Conservation (phyloP, 1,284 basidiomycete species). For the Moniliophthora roreri region DNA sequence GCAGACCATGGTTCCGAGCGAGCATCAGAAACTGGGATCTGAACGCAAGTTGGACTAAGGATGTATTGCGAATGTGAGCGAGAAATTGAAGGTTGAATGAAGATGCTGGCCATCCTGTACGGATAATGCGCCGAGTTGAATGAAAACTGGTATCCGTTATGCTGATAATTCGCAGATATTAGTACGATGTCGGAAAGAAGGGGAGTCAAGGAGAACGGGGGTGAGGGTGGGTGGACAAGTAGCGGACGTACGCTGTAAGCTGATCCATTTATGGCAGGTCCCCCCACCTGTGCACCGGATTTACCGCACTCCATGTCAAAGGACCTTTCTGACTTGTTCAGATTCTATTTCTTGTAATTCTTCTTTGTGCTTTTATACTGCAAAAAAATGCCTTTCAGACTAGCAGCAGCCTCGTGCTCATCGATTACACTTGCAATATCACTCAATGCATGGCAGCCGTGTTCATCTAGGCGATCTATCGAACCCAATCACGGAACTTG, state of each 20-base stretch:
- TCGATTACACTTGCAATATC: not conserved
- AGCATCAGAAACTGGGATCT: not conserved
- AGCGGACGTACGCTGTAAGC: not conserved
- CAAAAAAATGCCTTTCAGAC: not conserved
- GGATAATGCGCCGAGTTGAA: not conserved
- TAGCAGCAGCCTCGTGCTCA: not conserved
- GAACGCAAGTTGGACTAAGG: not conserved
- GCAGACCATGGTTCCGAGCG: slow-evolving; percentile 1
- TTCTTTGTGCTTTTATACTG: not conserved
- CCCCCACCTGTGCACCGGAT: not conserved
- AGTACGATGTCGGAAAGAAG: not conserved
- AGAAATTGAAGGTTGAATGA: not conserved
- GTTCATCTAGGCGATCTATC: not conserved
- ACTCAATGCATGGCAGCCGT: not conserved
- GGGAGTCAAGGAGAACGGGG: not conserved
- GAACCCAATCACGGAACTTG: not conserved
- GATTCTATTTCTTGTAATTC: too few relatives aligned
- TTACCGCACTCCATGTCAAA: too few relatives aligned
- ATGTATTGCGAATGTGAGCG: not conserved
- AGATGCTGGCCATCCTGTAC: not conserved
- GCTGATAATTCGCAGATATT: not conserved
- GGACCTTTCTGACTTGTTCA: too few relatives aligned
- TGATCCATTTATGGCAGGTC: slow-evolving; percentile 1
- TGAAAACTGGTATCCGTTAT: not conserved
- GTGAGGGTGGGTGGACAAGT: not conserved